Conservation (phyloP, 2,329 filamentous ascomycete genomes). For the Nothophoma quercina region DNA sequence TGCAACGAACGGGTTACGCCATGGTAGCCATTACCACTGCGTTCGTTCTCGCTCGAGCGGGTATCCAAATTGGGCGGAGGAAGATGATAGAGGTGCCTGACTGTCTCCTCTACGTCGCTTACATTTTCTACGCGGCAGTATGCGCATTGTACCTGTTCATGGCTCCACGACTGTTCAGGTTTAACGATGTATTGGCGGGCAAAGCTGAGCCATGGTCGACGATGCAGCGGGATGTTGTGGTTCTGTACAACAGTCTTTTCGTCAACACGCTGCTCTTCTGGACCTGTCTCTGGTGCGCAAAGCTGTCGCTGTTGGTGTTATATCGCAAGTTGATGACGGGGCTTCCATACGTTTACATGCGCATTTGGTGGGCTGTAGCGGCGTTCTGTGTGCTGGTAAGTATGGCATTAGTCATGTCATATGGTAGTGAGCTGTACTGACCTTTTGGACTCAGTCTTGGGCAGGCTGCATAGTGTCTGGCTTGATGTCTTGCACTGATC, state of each 20-base stretch:
- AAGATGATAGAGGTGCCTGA: neutral
- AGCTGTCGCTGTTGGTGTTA: too few species aligned
- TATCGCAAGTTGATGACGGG: too few species aligned
- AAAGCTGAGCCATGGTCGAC: slow-evolving; percentile 1
- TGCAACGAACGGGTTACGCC: neutral
- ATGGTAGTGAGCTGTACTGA: too few species aligned
- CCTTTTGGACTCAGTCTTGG: too few species aligned
- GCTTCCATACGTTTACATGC: too few species aligned
- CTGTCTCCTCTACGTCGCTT: neutral
- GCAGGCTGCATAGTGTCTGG: too few species aligned
- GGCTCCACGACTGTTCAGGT: neutral
- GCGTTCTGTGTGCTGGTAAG: too few species aligned
- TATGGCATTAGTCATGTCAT: too few species aligned
- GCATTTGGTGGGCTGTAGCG: too few species aligned
- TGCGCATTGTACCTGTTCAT: slow-evolving; percentile 1
- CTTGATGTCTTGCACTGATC: too few species aligned
- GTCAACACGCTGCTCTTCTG: neutral
- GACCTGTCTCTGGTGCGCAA: neutral
- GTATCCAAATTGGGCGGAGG: neutral
- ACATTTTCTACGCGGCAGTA: neutral
- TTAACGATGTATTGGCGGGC: slow-evolving; percentile 1
- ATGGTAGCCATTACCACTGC: neutral
- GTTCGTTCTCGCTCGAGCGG: neutral
- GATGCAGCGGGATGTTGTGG: neutral
- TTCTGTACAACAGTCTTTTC: neutral